Base-by-base conservation (phyloP, 2,329 filamentous ascomycete genomes). In the Microsporum canis region DNA sequence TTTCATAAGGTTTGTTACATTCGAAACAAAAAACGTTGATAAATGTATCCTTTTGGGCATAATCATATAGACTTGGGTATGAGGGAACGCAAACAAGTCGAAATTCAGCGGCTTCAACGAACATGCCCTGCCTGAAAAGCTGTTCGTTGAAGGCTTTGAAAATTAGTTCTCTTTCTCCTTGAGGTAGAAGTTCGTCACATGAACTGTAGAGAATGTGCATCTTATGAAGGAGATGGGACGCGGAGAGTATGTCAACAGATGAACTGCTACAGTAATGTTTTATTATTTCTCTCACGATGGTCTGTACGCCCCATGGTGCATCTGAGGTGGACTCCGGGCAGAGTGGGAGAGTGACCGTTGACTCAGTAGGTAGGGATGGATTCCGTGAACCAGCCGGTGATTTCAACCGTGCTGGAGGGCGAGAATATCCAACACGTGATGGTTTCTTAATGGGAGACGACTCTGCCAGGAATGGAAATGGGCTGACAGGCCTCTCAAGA, bases 71-170 rank as follows among this genome's bases (percentile, higher is more conserved):
- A 6, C 78, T 73, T 6, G 81, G 80, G 63, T 83, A 83, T 2
- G 73, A 72, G 2, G 82, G 78, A 59, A 83, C 82, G 57, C 79
- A 76, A 41, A 82, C 71, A 49, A 79, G 76, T 31, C 84, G 80
- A n/a, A 86, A 71, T 38, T 80, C 75, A 7, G 82, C 80, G 3
- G 83, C 82, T 64, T 76, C 74, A 14, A 75, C 62, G 53, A 73
- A 72, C 73, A 76, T 75, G n/a, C 70, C 72, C 55, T 76, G 74
- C 38, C 74, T 71, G 33, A 76, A 64, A 8, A 86, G 74, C 61
- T 82, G 80, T 57, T 79, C 77, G 69, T 86, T 81, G 68, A 85
- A 85, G 2, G 78, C 74, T 45, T 78, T 75, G 47, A 84, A 77
- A 47, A 84, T 80, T 53, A 76, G 73, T 67, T 84, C 82, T 57